Conservation (phyloP, 1,284 basidiomycete genomes). For the Rhizoctonia solani region DNA sequence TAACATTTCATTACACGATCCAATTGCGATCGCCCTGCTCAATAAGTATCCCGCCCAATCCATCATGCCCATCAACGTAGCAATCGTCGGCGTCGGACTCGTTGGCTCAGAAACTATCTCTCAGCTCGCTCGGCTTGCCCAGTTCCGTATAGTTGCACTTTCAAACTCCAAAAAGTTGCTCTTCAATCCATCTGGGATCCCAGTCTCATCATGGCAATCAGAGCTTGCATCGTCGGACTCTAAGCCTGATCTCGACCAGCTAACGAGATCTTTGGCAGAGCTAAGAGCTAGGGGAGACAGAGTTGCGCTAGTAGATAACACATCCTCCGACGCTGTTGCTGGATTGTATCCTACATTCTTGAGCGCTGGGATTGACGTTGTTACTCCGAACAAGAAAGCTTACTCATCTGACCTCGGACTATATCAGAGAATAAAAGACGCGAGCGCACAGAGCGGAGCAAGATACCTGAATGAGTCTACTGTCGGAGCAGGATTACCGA, state of each 20-base stretch:
- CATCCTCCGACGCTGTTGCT: constrained; percentile 85
- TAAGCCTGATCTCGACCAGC: constrained; percentile 50
- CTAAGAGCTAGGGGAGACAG: constrained; percentile 56
- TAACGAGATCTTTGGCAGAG: constrained; percentile 53
- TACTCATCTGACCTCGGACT: constrained; percentile 77
- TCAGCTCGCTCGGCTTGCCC: constrained; percentile 65
- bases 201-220: constrained; percentile 46
- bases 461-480: constrained; percentile 89
- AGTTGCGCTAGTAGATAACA: constrained; percentile 91
- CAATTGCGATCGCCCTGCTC: background rate
- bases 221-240: constrained; percentile 41
- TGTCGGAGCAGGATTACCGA: constrained; percentile 93
- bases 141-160: constrained; percentile 64
- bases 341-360: constrained; percentile 83
- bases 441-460: constrained; percentile 60
- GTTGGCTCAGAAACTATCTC: constrained; percentile 84
- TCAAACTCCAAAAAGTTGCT: constrained; percentile 41
- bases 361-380: constrained; percentile 78
- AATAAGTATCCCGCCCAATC: background rate
- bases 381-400: constrained; percentile 99
- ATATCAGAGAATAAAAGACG: constrained; percentile 70
- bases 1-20: background rate
- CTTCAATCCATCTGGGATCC: constrained; percentile 43
- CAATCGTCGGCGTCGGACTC: constrained; percentile 84
- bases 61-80: constrained; percentile 55